Conservation (phyloP, 2,329 filamentous ascomycete genomes). For the Sclerotinia nivalis region DNA sequence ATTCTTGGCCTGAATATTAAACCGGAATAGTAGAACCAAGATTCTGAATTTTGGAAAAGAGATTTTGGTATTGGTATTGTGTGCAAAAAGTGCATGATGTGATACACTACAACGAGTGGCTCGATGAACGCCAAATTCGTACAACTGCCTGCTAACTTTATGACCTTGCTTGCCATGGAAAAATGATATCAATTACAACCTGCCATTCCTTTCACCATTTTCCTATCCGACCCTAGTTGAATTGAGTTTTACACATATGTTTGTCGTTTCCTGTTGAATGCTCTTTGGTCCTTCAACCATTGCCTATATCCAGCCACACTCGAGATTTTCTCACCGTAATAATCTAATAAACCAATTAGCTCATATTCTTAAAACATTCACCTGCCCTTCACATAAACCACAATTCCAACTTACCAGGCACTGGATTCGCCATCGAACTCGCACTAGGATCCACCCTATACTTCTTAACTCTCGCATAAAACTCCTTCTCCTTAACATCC, state of each 20-base stretch:
- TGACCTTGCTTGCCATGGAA: conserved; percentile 14
- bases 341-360: conserved; percentile 55
- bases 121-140: conserved; percentile 23
- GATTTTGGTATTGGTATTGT: conserved; percentile 22
- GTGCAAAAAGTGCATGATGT: conserved; percentile 5
- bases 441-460: conserved; percentile 88
- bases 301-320: conserved; percentile 88
- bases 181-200: conserved; percentile 20
- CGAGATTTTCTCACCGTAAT: conserved; percentile 97
- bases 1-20: conserved; percentile 57
- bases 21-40: neutral
- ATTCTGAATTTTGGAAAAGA: conserved; percentile 9
- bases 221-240: conserved; percentile 21
- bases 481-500: conserved; percentile 87
- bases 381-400: neutral
- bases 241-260: conserved; percentile 34
- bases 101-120: conserved; percentile 6
- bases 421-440: conserved; percentile 86
- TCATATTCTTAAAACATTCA: neutral
- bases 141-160: conserved; percentile 15
- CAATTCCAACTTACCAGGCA: conserved; percentile 44
- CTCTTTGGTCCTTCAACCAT: conserved; percentile 96
- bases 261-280: conserved; percentile 82
- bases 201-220: conserved; percentile 10
- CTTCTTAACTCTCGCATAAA: conserved; percentile 88